Evolutionary conservation across 1,284 basidiomycete species (phyloP), one percentile per base, ranked within the genome.

Genomic region (Trametes versicolor): DNA sequence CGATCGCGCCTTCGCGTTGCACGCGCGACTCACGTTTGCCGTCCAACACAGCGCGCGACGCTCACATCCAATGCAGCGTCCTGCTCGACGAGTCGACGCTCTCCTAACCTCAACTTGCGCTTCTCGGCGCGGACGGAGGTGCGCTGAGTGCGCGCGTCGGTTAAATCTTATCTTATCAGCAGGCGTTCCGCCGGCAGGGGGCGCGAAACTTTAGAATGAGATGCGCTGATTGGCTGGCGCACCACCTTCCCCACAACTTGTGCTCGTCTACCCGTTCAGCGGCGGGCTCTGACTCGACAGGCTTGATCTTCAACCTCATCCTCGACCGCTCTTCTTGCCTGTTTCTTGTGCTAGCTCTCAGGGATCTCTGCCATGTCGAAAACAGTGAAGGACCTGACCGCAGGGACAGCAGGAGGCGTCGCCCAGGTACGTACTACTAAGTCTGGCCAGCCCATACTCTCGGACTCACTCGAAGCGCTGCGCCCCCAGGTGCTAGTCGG

Each of bases 331-430:
- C 8, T n/a, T 27, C 17, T 36, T 49, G 43, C 55, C n/a, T 37
- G 29, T 21, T 34, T 54, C 37, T 53, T 53, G 60, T 25, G 27
- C 48, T 29, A 34, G 39, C 37, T 21, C 52, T 23, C 15, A 19
- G 27, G 6, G 21, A 39, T 57, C 21, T 47, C 39, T 62, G 70
- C 66, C 48, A 85, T 85, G 84, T 81, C 81, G 68, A 82, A 82
- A 64, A 84, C 85, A 47, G 80, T 85, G 49, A 95, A 95, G 80
- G 95, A 97, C 77, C 78, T 97, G 69, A 84, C 92, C 51, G 94
- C 93, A 61, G 95, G 95, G 58, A 95, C 94, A 21, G 87, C 87
- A 32, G 96, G 96, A 55, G 96, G 96, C 52, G 90, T 97, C 71
- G 90, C 92, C 55, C 96, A 98, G 84, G 95, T 94, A 71, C 63